phyloP scores from a whole-genome alignment of 306 rosid genomes.

The Dalbergia cultrata region DNA sequence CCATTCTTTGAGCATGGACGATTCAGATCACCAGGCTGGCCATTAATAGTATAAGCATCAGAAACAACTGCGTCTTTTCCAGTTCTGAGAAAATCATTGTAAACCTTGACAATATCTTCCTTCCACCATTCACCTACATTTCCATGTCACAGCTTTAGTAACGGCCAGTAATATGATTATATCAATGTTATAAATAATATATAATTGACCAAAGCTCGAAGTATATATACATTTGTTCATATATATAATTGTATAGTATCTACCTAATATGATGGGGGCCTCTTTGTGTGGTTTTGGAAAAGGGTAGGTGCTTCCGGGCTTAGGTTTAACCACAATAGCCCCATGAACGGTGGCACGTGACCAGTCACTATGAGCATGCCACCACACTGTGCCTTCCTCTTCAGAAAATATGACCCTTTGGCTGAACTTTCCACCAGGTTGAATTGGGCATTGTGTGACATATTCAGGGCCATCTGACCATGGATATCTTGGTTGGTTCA shows the following conservation, averaged over 20 bases:
- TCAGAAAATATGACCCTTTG: constrained; percentile 54
- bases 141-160: no score
- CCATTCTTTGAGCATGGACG: constrained; percentile 62
- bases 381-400: constrained; percentile 63
- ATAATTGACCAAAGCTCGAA: no score
- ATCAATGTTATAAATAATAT: no score
- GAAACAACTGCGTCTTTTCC: background rate
- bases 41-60: background rate
- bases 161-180: no score
- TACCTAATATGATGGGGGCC: constrained; percentile 54
- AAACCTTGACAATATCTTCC: background rate
- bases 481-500: constrained; percentile 61
- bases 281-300: constrained; percentile 52
- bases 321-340: constrained; percentile 50
- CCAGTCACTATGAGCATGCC: constrained; percentile 61
- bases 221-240: no score
- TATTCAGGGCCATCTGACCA: constrained; percentile 78
- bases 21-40: constrained; percentile 9
- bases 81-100: no score
- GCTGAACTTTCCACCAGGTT: constrained; percentile 51
- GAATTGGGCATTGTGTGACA: constrained; percentile 67
- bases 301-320: constrained; percentile 37
- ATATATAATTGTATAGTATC: no score
- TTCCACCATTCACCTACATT: background rate
- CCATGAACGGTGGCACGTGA: constrained; percentile 57